phyloP scores from a whole-genome alignment of 78 protist species.

The Trichosphaerium sp. region DNA sequence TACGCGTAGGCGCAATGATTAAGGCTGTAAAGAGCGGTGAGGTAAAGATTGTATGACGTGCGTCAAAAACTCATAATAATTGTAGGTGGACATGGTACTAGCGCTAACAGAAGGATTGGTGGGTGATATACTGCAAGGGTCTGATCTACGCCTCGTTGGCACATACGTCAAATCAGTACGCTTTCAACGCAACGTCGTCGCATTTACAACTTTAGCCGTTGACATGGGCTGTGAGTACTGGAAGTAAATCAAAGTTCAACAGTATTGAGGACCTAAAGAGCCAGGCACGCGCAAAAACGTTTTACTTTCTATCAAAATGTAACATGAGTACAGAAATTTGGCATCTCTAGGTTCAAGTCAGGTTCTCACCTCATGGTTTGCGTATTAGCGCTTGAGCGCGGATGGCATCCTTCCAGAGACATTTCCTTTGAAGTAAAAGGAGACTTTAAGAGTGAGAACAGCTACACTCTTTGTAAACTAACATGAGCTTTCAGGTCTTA shows the following conservation, averaged over 20 bases:
- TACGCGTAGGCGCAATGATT: background rate
- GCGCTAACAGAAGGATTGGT: slow-evolving; percentile 16
- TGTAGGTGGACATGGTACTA: background rate
- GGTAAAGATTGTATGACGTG: no score
- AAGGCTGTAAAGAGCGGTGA: background rate
- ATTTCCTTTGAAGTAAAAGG: background rate
- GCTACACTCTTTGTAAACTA: no score
- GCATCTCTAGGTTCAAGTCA: background rate
- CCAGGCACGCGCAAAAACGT: no score
- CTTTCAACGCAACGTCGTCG: background rate
- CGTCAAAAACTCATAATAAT: no score
- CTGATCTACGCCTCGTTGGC: background rate
- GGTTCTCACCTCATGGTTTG: slow-evolving; percentile 8
- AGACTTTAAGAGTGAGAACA: background rate
- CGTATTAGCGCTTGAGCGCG: background rate
- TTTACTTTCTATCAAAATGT: background rate
- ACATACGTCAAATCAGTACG: no score
- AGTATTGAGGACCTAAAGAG: background rate
- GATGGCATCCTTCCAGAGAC: background rate
- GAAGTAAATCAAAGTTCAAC: background rate
- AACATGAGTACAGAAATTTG: background rate
- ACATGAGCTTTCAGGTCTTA: no score
- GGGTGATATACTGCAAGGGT: background rate
- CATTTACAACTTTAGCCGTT: background rate
- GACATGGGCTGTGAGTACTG: background rate